phyloP scores from a whole-genome alignment of 148 eudicot genomes.

The Suaeda aralocaspica region DNA sequence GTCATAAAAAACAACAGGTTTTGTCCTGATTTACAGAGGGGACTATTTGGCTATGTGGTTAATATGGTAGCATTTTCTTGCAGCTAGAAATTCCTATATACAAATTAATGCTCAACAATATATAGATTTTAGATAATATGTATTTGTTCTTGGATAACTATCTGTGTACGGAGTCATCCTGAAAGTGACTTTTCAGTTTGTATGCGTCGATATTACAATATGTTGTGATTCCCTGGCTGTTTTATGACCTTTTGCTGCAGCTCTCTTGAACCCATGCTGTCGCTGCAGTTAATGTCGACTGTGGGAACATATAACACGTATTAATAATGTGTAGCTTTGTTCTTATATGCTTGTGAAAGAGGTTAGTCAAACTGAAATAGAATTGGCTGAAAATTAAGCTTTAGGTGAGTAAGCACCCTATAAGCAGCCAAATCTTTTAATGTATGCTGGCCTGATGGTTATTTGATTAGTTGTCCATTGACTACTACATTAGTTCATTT shows the following conservation, averaged over 20 bases:
- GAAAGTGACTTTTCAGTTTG: slow-evolving; percentile 11
- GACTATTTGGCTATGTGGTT: slow-evolving; percentile 22
- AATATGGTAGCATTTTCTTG: neutral
- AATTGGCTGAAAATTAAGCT: neutral
- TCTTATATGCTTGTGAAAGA: slow-evolving; percentile 10
- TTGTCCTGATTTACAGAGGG: slow-evolving; percentile 25
- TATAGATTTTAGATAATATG: slow-evolving; percentile 17
- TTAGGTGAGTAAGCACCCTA: slow-evolving; percentile 21
- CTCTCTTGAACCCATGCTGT: slow-evolving; percentile 3
- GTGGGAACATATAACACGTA: neutral
- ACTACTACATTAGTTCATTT: slow-evolving; percentile 6
- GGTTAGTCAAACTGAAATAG: slow-evolving; percentile 15
- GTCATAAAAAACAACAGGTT: slow-evolving; percentile 20
- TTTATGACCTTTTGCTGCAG: neutral
- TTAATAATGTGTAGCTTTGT: slow-evolving; percentile 2
- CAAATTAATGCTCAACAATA: slow-evolving; percentile 1
- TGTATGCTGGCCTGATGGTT: slow-evolving; percentile 8
- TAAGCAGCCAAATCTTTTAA: slow-evolving; percentile 5
- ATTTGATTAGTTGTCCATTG: neutral
- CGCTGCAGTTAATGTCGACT: slow-evolving; percentile 6
- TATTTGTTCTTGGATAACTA: neutral
- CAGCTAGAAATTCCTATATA: slow-evolving; percentile 9
- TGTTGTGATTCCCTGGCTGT: neutral
- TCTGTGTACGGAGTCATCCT: slow-evolving; percentile 6
- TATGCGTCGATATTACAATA: neutral